Evolutionary conservation across 2,329 filamentous ascomycete genomes (phyloP).

Genomic region (Diaporthe sp.): DNA sequence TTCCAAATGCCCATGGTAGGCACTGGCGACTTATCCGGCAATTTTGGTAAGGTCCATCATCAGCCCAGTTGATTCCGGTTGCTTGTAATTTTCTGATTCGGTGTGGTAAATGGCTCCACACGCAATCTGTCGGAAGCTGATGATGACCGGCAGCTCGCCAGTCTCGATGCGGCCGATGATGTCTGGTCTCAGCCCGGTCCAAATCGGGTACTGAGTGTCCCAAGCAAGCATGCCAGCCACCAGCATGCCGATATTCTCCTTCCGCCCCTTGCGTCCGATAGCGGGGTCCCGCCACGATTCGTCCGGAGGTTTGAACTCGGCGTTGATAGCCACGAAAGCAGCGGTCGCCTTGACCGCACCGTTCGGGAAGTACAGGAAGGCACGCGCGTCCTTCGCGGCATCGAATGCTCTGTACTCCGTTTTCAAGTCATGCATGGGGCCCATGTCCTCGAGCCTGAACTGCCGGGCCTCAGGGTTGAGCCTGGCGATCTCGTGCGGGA

Average conservation of each 20-base stretch:
- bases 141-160: neutral
- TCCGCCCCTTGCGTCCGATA: no score
- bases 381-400: neutral
- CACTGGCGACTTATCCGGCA: no score
- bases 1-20: no score
- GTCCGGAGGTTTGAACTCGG: neutral
- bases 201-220: no score
- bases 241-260: no score
- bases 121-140: neutral
- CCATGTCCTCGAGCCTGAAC: slow-evolving; percentile 17
- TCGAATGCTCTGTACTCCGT: neutral
- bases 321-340: slow-evolving; percentile 27
- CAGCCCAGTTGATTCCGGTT: no score
- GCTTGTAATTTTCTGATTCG: no score
- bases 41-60: no score
- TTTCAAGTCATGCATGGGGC: neutral
- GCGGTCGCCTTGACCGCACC: neutral
- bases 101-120: no score
- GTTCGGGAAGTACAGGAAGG: slow-evolving; percentile 15
- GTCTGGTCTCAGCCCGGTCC: neutral
- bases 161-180: neutral
- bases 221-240: no score
- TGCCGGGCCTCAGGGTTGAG: neutral
- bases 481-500: slow-evolving; percentile 26
- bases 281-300: no score